These are phyloP conservation scores for Heterobasidion parviporum DNA, from an alignment of 1,284 basidiomycete species.

Conservation along the genomic window DNA sequence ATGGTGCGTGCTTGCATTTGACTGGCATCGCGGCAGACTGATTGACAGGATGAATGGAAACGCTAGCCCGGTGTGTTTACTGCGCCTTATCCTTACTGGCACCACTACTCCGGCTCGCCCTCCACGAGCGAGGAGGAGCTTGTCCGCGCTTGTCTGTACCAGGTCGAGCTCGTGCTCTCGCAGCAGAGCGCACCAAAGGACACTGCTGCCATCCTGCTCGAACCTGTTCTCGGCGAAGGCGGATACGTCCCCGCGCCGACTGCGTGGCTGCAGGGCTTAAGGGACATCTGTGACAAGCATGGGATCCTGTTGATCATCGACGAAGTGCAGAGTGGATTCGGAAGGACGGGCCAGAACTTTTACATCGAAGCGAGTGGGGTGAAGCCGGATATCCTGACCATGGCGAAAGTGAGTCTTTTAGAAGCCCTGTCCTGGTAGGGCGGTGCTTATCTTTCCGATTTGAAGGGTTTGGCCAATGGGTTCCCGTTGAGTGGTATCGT, in stretches of 20 bases:
- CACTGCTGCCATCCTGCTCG: slow-evolving; percentile 88
- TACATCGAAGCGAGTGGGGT: slow-evolving; percentile 75
- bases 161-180: slow-evolving; percentile 75
- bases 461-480: slow-evolving; percentile 82
- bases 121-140: slow-evolving; percentile 61
- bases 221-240: slow-evolving; percentile 90
- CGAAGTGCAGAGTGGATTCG: slow-evolving; percentile 89
- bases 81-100: slow-evolving; percentile 90
- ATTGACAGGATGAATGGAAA: background rate
- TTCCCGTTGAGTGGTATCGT: slow-evolving; percentile 90
- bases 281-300: slow-evolving; percentile 82
- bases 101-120: slow-evolving; percentile 66
- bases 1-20: slow-evolving; percentile 49
- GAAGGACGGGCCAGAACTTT: slow-evolving; percentile 84
- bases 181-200: slow-evolving; percentile 83
- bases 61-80: slow-evolving; percentile 76
- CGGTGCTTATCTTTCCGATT: background rate
- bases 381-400: slow-evolving; percentile 80
- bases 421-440: background rate
- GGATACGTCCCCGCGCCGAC: slow-evolving; percentile 89
- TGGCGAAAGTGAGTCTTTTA: slow-evolving; percentile 62
- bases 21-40: background rate
- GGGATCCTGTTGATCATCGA: slow-evolving; percentile 79
- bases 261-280: slow-evolving; percentile 73
- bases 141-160: slow-evolving; percentile 65